phyloP scores from a whole-genome alignment of 78 protist species.

The Guillardia theta region DNA sequence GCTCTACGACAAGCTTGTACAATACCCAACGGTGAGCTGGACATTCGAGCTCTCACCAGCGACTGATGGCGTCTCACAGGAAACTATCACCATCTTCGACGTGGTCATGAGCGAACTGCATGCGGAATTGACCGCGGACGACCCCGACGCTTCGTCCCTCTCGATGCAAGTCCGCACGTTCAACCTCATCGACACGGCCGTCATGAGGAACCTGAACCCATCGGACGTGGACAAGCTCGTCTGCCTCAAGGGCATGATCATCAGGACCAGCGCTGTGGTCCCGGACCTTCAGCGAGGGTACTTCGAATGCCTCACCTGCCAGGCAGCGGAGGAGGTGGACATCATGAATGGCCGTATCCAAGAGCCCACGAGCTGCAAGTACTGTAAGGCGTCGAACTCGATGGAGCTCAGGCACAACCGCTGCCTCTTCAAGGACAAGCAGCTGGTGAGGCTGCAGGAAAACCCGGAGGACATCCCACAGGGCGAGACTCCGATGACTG shows the following conservation, averaged over 20 bases:
- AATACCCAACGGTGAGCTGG: neutral
- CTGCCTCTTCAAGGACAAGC: conserved; percentile 92
- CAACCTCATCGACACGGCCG: conserved; percentile 52
- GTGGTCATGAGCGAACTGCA: neutral
- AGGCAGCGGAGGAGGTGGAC: neutral
- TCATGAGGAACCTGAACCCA: conserved; percentile 86
- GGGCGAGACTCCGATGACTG: conserved; percentile 96
- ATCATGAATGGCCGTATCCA: conserved; percentile 38
- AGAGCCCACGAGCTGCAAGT: neutral
- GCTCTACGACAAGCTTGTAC: neutral
- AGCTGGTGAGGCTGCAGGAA: conserved; percentile 80
- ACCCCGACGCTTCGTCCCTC: neutral
- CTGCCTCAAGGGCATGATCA: conserved; percentile 90
- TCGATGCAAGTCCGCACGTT: conserved; percentile 41
- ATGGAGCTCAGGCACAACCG: conserved; percentile 86
- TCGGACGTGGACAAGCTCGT: conserved; percentile 87
- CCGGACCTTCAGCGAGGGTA: conserved; percentile 81
- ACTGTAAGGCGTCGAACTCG: conserved; percentile 64
- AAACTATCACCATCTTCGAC: neutral
- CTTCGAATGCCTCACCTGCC: conserved; percentile 54
- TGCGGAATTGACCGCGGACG: neutral
- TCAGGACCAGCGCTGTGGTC: conserved; percentile 69
- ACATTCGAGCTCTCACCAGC: neutral
- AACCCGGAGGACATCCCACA: conserved; percentile 70
- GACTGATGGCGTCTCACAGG: neutral